Evolutionary conservation across 768 basidiomycete genomes (phyloP).

Genomic region (Cubamyces lactineus): DNA sequence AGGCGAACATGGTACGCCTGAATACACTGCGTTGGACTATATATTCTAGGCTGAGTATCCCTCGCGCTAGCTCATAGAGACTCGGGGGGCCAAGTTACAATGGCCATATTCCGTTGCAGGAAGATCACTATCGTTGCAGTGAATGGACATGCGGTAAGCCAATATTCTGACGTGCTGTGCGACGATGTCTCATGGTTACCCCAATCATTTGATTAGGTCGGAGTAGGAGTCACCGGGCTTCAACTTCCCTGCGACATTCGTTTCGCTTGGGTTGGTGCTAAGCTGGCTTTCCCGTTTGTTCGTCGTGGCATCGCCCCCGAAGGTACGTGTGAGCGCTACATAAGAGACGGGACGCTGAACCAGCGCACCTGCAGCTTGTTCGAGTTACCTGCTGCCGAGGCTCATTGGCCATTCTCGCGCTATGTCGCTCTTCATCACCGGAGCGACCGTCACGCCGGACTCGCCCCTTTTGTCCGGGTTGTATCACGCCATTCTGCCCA

Average conservation of each 20-base stretch:
- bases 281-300: slow-evolving; percentile 52
- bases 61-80: slow-evolving; percentile 49
- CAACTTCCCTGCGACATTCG: slow-evolving; percentile 58
- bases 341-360: background rate
- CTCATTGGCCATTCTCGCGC: slow-evolving; percentile 57
- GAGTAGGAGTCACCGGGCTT: slow-evolving; percentile 52
- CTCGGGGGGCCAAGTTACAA: slow-evolving; percentile 47
- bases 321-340: slow-evolving; percentile 36
- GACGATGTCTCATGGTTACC: background rate
- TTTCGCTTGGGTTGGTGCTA: slow-evolving; percentile 55
- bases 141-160: slow-evolving; percentile 51
- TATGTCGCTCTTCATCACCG: slow-evolving; percentile 53
- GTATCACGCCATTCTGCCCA: slow-evolving; percentile 51
- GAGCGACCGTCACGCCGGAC: slow-evolving; percentile 45
- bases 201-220: slow-evolving; percentile 37
- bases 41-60: too few relatives aligned
- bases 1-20: slow-evolving; percentile 47
- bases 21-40: too few relatives aligned
- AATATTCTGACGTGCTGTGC: background rate
- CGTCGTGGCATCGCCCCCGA: slow-evolving; percentile 53
- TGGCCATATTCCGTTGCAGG: slow-evolving; percentile 54
- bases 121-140: slow-evolving; percentile 58
- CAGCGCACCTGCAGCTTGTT: slow-evolving; percentile 34
- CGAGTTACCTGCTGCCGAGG: slow-evolving; percentile 55
- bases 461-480: slow-evolving; percentile 48